Conservation (phyloP, 2,329 filamentous ascomycete genomes). For the Nemania sp. region DNA sequence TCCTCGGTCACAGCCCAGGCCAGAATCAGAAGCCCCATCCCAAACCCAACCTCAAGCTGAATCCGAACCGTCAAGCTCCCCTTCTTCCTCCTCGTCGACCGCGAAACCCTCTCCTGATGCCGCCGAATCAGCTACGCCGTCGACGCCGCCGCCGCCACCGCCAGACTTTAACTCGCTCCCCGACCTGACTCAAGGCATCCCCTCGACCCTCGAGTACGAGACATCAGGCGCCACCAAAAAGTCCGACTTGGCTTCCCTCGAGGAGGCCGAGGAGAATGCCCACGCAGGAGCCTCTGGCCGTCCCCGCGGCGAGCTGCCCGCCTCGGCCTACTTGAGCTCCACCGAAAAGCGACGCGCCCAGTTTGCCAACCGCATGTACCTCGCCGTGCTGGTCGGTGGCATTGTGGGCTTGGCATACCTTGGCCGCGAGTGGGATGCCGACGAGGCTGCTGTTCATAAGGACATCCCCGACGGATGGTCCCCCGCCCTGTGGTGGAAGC, state of each 20-base stretch:
- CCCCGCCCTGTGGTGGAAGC: constrained; percentile 75
- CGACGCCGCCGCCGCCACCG: constrained; percentile 42
- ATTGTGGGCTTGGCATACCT: constrained; percentile 71
- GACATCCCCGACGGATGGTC: constrained; percentile 83
- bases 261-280: constrained; percentile 40
- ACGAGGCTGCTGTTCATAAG: constrained; percentile 70
- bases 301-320: constrained; percentile 69
- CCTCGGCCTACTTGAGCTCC: constrained; percentile 86
- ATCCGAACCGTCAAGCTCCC: constrained; percentile 11
- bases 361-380: constrained; percentile 76
- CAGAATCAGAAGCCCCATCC: not conserved
- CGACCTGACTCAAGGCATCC: constrained; percentile 92
- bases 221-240: constrained; percentile 53
- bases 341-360: constrained; percentile 79
- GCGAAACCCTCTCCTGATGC: constrained; percentile 23
- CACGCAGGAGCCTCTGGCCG: constrained; percentile 54
- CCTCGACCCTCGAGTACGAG: constrained; percentile 85
- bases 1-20: constrained; percentile 7
- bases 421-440: constrained; percentile 85
- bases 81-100: constrained; percentile 15
- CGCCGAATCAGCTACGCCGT: constrained; percentile 14
- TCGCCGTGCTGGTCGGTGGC: constrained; percentile 59
- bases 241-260: constrained; percentile 44
- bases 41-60: not conserved
- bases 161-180: constrained; percentile 69